A percentile compares a stretch with the other conserved stretches of the same genome.
Evolutionary conservation across 257 asterid species (phyloP).

Genomic region (Mentha longifolia): DNA sequence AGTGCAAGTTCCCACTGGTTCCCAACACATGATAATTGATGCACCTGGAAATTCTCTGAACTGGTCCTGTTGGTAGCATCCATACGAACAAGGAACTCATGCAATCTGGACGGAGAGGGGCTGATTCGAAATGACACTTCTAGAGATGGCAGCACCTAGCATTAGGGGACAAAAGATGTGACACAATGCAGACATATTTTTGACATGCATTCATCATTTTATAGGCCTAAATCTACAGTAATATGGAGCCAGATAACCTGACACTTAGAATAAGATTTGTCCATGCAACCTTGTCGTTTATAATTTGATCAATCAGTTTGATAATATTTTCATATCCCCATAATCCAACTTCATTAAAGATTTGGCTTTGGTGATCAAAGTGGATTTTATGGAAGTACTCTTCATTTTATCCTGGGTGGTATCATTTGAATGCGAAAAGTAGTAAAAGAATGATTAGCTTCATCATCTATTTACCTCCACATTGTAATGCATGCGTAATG

Average conservation of each 20-base stretch:
- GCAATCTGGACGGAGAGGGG: constrained; percentile 75
- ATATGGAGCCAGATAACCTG: constrained; percentile 20
- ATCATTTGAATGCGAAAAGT: constrained; percentile 6
- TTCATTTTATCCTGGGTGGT: no score
- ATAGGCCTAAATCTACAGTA: constrained; percentile 5
- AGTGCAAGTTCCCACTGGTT: constrained; percentile 83
- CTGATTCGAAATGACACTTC: constrained; percentile 80
- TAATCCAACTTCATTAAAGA: no score
- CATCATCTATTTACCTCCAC: constrained; percentile 60
- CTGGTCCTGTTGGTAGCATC: constrained; percentile 81
- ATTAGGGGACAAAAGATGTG: constrained; percentile 19
- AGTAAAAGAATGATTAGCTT: constrained; percentile 10
- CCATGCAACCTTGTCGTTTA: no score
- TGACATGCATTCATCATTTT: constrained; percentile 27
- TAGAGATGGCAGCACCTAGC: constrained; percentile 87
- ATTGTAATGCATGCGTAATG: constrained; percentile 80
- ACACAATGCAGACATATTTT: constrained; percentile 1
- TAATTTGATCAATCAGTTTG: background rate
- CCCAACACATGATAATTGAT: constrained; percentile 85
- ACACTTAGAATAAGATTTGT: background rate
- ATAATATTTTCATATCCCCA: no score
- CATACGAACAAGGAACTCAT: constrained; percentile 88
- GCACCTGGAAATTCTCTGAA: constrained; percentile 80
- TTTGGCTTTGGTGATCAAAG: no score
- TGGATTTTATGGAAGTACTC: no score